Conservation (phyloP, 257 asterid genomes). For the Capsicum pubescens region DNA sequence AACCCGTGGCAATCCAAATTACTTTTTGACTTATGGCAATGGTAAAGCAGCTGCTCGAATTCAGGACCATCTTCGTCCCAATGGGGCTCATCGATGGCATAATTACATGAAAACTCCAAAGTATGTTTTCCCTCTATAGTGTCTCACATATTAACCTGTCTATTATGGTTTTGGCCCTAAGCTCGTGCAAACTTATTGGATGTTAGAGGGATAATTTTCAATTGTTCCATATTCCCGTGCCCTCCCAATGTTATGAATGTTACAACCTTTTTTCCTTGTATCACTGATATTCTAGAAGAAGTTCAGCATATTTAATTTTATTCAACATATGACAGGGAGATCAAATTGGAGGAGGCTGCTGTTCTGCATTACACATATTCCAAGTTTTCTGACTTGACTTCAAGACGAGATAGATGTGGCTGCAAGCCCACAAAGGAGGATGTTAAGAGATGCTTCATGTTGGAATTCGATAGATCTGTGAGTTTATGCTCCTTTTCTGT, state of each 20-base stretch:
- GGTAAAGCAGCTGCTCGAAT: slow-evolving; percentile 83
- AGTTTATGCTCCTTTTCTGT: slow-evolving; percentile 36
- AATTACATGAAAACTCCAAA: slow-evolving; percentile 69
- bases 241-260: neutral
- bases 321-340: slow-evolving; percentile 51
- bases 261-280: slow-evolving; percentile 7
- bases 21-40: slow-evolving; percentile 66
- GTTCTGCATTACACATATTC: slow-evolving; percentile 71
- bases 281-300: neutral
- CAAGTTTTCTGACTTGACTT: slow-evolving; percentile 70
- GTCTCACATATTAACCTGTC: neutral
- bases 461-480: slow-evolving; percentile 73
- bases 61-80: slow-evolving; percentile 73
- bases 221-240: neutral
- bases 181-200: slow-evolving; percentile 4
- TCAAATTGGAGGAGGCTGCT: slow-evolving; percentile 65
- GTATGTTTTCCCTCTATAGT: slow-evolving; percentile 40
- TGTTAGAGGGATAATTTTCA: slow-evolving; percentile 12
- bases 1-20: slow-evolving; percentile 63
- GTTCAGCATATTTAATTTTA: slow-evolving; percentile 1
- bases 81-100: slow-evolving; percentile 85
- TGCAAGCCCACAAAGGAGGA: slow-evolving; percentile 70
- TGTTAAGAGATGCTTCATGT: slow-evolving; percentile 69
- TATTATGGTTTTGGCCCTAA: neutral
- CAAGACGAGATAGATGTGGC: slow-evolving; percentile 70